These are phyloP conservation scores for Magnusiomyces suaveolens DNA, from an alignment of 1,139 yeast genomes.

Conservation along the genomic window DNA sequence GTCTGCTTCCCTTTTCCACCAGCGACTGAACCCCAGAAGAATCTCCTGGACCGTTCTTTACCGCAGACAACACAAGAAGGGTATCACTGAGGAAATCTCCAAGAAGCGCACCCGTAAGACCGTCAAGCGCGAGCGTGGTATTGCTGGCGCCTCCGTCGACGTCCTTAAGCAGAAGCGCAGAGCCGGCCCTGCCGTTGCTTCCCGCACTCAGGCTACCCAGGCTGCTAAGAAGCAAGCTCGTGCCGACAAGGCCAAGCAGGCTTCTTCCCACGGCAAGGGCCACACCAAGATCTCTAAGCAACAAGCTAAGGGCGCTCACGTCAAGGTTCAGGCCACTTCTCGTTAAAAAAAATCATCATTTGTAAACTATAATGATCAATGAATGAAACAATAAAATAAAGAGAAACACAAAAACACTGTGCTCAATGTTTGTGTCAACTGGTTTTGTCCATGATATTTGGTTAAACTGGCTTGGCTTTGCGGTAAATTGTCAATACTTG, in stretches of 20 bases:
- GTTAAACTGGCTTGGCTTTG: too few species aligned
- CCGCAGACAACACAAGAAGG: constrained; percentile 99
- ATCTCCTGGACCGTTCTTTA: constrained; percentile 98
- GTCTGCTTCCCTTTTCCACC: constrained; percentile 96
- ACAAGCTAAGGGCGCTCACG: constrained; percentile 33
- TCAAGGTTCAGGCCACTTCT: constrained; percentile 86
- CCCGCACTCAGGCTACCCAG: constrained; percentile 92
- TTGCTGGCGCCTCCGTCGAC: constrained; percentile 98
- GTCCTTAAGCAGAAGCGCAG: constrained; percentile 98
- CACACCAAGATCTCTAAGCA: constrained; percentile 57
- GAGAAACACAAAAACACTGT: too few species aligned
- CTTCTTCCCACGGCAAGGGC: constrained; percentile 46
- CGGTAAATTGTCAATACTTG: too few species aligned
- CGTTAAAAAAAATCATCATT: constrained; percentile 46
- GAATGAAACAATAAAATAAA: not conserved
- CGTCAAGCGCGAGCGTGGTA: constrained; percentile 97
- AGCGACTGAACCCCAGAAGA: constrained; percentile 99
- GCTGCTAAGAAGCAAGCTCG: constrained; percentile 83
- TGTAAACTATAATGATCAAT: constrained; percentile 12
- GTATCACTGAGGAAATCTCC: constrained; percentile 95
- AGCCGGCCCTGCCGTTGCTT: constrained; percentile 81
- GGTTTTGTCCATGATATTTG: too few species aligned
- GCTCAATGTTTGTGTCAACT: too few species aligned
- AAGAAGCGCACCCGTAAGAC: constrained; percentile 97
- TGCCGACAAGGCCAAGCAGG: constrained; percentile 81